A percentile compares a stretch with the other conserved stretches of the same genome.
Evolutionary conservation across 768 basidiomycete genomes (phyloP).

Genomic region (Tricholoma sp.): DNA sequence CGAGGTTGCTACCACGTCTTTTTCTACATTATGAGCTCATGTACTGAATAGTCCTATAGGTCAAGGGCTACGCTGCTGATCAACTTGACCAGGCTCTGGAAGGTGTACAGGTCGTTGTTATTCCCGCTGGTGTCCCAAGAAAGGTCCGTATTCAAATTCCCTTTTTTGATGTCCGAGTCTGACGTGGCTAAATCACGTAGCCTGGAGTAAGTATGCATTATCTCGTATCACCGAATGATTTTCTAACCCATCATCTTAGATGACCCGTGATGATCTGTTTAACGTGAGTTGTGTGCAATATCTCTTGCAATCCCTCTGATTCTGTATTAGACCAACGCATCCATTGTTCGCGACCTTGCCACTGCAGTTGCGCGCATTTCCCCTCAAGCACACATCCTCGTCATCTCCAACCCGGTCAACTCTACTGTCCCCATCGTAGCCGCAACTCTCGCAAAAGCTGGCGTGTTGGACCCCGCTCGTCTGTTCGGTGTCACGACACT

Average conservation of each 20-base stretch:
- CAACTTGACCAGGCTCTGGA: conserved; percentile 87
- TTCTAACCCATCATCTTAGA: conserved; percentile 42
- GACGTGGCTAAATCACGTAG: conserved; percentile 35
- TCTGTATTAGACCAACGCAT: conserved; percentile 78
- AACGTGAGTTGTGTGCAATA: conserved; percentile 52
- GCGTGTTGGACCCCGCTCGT: conserved; percentile 84
- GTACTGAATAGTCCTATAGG: conserved; percentile 36
- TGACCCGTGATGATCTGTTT: conserved; percentile 97
- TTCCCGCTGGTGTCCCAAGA: conserved; percentile 98
- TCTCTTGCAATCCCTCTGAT: background rate
- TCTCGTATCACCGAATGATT: conserved; percentile 2
- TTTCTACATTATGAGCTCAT: background rate
- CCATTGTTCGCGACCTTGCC: conserved; percentile 95
- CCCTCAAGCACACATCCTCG: conserved; percentile 88
- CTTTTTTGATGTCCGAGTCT: conserved; percentile 6
- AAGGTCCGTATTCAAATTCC: conserved; percentile 57
- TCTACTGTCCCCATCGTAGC: conserved; percentile 98
- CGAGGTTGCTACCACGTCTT: conserved; percentile 40
- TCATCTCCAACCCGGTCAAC: conserved; percentile 99
- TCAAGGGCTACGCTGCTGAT: conserved; percentile 76
- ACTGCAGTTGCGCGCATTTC: conserved; percentile 78
- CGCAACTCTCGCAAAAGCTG: conserved; percentile 83
- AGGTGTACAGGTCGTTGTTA: conserved; percentile 88
- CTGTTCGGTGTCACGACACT: conserved; percentile 98
- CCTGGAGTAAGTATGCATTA: conserved; percentile 65